Evolutionary conservation across 805 yeast species (phyloP), one percentile per base, ranked within the genome.

Genomic region (Pichia nakasei): DNA sequence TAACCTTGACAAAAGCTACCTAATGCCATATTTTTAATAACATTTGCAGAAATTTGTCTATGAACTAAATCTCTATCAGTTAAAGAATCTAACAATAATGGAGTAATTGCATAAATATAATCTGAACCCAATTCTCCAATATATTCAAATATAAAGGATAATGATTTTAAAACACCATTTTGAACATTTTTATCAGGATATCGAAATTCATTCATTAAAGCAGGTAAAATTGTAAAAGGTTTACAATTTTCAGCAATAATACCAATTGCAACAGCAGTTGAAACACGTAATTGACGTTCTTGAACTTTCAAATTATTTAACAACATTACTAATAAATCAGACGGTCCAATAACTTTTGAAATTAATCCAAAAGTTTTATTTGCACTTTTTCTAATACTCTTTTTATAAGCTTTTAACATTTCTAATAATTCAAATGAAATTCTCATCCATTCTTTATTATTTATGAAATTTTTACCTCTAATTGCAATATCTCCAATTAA

Each of bases 211-310:
- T 91, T 88, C 95, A 93, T 85, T 41, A 93, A 66, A 0, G 96
- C 95, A 0, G 99, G 98, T 9, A 93, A 62, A 0, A 91, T 95
- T 0, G 97, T 86, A 63, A 85, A 93, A 0, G 97, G 96, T 0
- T 86, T 77, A 61, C 97, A 93, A 0, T 84, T 79, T 46, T 89
- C 93, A 0, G 97, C 97, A 9, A 93, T 95, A 52, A 93, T 88
- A 32, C 95, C 98, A 51, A 93, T 85, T 0, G 99, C 99, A 35
- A 93, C 97, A 6, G 98, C 96, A 0, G 97, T 87, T 60, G 96
- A 91, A 9, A 93, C 96, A 57, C 99, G 81, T 35, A 86, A 70
- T 64, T 93, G 99, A 57, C 99, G 84, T 58, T 93, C 97, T 59
- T 91, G 97, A 8, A 89, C 95, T 47, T 85, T 74, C 51, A 93